Base-by-base conservation (phyloP, 176 grass and related monocot genomes). In the Carex scoparia region DNA sequence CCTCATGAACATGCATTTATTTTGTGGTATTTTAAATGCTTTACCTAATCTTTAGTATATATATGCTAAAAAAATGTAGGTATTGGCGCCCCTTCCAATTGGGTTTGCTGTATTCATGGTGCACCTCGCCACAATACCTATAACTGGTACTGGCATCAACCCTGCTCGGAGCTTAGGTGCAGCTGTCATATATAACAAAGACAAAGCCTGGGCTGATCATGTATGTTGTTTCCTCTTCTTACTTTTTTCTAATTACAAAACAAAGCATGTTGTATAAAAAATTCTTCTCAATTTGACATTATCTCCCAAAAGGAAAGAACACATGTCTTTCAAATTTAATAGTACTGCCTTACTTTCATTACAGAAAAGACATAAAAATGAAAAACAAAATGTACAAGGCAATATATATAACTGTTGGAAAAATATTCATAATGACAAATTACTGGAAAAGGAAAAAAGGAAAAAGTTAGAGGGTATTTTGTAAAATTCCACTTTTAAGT, bases 91-190 rank as follows among this genome's bases (percentile, higher is more conserved):
- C 67, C 91, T 97, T 84, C 94, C 94, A 79, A 97, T 94, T 32
- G 94, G 94, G 8, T 93, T 97, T 81, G 94, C 94, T 4, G 94
- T 97, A 70, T 97, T 97, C 88, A 94, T 94, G 94, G 94, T 97
- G 74, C 94, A 97, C 84, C 84, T 97, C 1, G 91, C 91, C 58
- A 97, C 94, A 62, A 97, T 97, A 82, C 94, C 94, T 56, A 91
- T 97, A 81, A 97, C 94, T 38, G 94, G 94, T 79, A 97, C 94
- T 49, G 94, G 94, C 72, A 97, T 97, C 80, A 97, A 97, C 81
- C 94, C 94, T 33, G 94, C 94, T 30, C 92, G 94, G 67, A 97
- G 94, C 81, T 77, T 97, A 49, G 91, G 91, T 61, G 88, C 94
- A 13, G 94, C 94, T 6, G 88, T 97, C 31, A 97, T 97, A 84